These are phyloP conservation scores for Paraglomus occultum DNA, from an alignment of 192 early-diverging fungal species.

Conservation along the genomic window DNA sequence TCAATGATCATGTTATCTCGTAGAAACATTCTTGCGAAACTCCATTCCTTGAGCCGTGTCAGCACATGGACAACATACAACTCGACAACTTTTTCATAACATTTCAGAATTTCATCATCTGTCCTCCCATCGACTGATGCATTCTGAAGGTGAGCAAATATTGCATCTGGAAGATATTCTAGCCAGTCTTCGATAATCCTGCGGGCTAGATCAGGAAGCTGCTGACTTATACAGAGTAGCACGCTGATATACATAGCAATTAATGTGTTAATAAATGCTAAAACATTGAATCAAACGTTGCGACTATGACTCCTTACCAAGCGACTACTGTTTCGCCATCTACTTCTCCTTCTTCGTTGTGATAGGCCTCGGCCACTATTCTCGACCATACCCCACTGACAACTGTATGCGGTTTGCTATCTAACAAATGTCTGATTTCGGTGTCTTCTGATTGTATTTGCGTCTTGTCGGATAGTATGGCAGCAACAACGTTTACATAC, in stretches of 20 bases:
- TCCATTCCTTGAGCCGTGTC: slow-evolving; percentile 43
- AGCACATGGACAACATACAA: slow-evolving; percentile 43
- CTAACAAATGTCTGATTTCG: slow-evolving; percentile 18
- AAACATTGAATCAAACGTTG: too few relatives aligned
- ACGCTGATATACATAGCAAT: not conserved
- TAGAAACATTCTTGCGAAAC: slow-evolving; percentile 36
- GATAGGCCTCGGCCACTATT: slow-evolving; percentile 36
- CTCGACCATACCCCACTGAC: slow-evolving; percentile 37
- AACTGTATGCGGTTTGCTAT: slow-evolving; percentile 33
- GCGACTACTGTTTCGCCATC: slow-evolving; percentile 43
- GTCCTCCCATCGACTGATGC: not conserved
- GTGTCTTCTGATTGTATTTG: not conserved
- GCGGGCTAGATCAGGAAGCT: not conserved
- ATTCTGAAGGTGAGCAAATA: not conserved
- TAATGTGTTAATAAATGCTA: too few relatives aligned
- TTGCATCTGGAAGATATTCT: slow-evolving; percentile 1
- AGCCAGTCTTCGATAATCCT: slow-evolving; percentile 23
- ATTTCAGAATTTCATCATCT: slow-evolving; percentile 40
- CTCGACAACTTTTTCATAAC: slow-evolving; percentile 41
- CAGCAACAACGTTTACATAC: slow-evolving; percentile 38
- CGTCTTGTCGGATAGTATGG: slow-evolving; percentile 38
- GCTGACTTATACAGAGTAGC: slow-evolving; percentile 23
- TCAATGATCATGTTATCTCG: slow-evolving; percentile 37
- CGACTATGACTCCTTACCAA: slow-evolving; percentile 25
- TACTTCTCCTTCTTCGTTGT: slow-evolving; percentile 39